Base-by-base conservation (phyloP, 2,329 filamentous ascomycete species). In the Celoporthe dispersa region DNA sequence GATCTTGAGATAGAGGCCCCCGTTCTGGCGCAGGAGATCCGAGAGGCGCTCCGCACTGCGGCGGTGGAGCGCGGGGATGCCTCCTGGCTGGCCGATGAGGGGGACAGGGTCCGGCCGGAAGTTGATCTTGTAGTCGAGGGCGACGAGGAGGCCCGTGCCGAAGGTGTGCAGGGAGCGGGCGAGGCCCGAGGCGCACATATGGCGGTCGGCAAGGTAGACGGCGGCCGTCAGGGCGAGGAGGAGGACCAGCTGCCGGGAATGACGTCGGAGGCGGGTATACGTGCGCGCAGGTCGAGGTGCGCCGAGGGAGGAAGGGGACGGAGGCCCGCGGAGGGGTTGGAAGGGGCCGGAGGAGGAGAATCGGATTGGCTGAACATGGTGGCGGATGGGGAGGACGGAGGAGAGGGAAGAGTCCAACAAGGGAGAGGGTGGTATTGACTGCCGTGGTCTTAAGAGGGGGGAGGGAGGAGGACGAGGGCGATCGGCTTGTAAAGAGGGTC, bases 91-190 rank as follows among this genome's bases (percentile, higher is more conserved):
- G 51, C 78, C 77, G 66, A 79, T 73, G 16, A 77, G 57, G 0
- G 64, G 91, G 68, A 90, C 87, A 8, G 95, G 94, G 73, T 94
- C 84, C 7, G 92, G 87, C 7, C 93, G 89, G 80, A 99, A 99
- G 81, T 99, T 98, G 80, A 98, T 84, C 83, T 98, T 98, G 84
- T 99, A 98, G 83, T 99, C 96, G 33, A 94, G 77, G 0, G 94
- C 95, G 22, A 97, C 92, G 61, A 94, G 78, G 14, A 97, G 82
- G 9, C 94, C 95, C 2, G 89, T 89, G 55, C 87, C 86, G 79
- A 98, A 97, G 0, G 96, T 98, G 57, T 92, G 91, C 57, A 92
- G 80, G 33, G 92, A 95, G 68, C 96, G 92, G 51, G 87, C 89
- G 35, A 97, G 82, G 16, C 93, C 91, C 0, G 92, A 91, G 65